Base-by-base conservation (phyloP, 2,329 filamentous ascomycete genomes). In the Penicillium digitatum region DNA sequence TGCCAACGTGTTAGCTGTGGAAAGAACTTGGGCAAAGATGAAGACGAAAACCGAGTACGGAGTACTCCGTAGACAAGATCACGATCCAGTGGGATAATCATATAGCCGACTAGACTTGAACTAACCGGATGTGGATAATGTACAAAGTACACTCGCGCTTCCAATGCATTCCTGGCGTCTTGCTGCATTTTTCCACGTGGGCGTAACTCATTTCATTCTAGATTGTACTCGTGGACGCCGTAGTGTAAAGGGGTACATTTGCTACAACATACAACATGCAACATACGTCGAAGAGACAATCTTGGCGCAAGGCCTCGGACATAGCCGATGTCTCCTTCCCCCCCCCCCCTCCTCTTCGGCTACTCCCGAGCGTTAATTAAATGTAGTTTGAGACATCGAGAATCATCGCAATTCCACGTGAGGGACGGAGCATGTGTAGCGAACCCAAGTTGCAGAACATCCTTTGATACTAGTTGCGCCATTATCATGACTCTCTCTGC, bases 91-190 rank as follows among this genome's bases (percentile, higher is more conserved):
- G 26, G 26, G 26, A 29, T 43, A 44, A 31, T 14, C 6, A 10
- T 5, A 31, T 14, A 29, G 2, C 24, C 5, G 31, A 24, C 39
- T 43, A 39, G 48, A 1, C 8, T 18, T 29, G 14, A n/a, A 22
- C 35, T 49, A 57, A 38, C 57, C 38, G 2, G 9, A 24, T 53
- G 53, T 12, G 57, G 53, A 55, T 54, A 55, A 59, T 61, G 59
- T 46, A 57, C 45, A 31, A n/a, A n/a, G n/a, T 4, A 26, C 38
- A 26, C n/a, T 16, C n/a, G 22, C 22, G 38, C 38, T 40, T 40
- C 10, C 38, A n/a, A 11, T 24, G n/a, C n/a, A 5, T 5, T 37
- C 18, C 34, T 14, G 18, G 18, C 7, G 16, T 34, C 35, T 35
- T 6, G 26, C 10, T 11, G 9, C 18, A n/a, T 34, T 34, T 26